phyloP scores from a whole-genome alignment of 768 basidiomycete genomes.

The Pleurotus sapidus region DNA sequence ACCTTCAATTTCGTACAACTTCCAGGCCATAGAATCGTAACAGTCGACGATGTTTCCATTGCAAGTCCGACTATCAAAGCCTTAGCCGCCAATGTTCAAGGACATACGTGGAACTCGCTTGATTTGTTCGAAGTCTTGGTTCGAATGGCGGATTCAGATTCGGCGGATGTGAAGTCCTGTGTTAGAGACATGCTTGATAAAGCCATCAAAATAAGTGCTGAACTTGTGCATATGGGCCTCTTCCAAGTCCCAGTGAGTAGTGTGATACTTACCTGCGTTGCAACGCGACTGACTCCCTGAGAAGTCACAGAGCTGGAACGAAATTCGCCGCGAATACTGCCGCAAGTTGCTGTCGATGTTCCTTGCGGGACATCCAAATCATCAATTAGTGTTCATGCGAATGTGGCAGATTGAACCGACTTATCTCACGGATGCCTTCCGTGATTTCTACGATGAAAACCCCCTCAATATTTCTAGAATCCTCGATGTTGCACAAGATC shows the following conservation, averaged over 20 bases:
- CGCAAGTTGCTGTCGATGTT: slow-evolving; percentile 86
- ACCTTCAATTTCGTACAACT: slow-evolving; percentile 91
- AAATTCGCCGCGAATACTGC: slow-evolving; percentile 84
- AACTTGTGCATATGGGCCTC: slow-evolving; percentile 90
- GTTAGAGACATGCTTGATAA: slow-evolving; percentile 93
- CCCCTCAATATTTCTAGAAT: slow-evolving; percentile 93
- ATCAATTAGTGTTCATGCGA: slow-evolving; percentile 95
- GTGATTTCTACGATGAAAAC: slow-evolving; percentile 89
- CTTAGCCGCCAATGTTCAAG: slow-evolving; percentile 86
- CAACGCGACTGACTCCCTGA: slow-evolving; percentile 11
- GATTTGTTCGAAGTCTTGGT: slow-evolving; percentile 89
- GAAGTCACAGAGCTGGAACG: slow-evolving; percentile 82
- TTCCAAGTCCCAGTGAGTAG: slow-evolving; percentile 82
- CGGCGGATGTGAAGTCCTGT: slow-evolving; percentile 64
- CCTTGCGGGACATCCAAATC: slow-evolving; percentile 88
- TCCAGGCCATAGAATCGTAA: slow-evolving; percentile 80
- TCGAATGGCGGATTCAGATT: slow-evolving; percentile 72
- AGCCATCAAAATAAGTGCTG: slow-evolving; percentile 90
- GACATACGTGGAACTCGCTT: slow-evolving; percentile 91
- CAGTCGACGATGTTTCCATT: slow-evolving; percentile 81
- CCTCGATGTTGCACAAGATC: slow-evolving; percentile 91
- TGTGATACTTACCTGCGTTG: not conserved
- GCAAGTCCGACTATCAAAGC: slow-evolving; percentile 92
- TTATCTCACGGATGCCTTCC: slow-evolving; percentile 84
- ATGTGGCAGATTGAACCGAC: slow-evolving; percentile 90